Evolutionary conservation across 805 yeast genomes (phyloP), one percentile per base, ranked within the genome.

Genomic region (Lachancea meyersii): DNA sequence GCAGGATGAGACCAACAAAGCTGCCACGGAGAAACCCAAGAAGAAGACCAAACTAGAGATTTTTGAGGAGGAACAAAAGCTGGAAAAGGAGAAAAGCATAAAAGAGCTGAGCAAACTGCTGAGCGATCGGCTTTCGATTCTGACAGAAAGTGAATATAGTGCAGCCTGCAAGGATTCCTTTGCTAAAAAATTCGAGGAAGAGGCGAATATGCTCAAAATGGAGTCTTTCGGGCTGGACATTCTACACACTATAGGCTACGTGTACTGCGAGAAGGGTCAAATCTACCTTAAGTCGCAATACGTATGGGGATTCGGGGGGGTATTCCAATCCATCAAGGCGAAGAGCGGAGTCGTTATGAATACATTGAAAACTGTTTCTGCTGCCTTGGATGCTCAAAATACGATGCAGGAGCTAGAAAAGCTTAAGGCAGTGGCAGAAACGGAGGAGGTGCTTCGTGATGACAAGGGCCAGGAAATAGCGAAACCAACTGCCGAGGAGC

Each of bases 141-240:
- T 76, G 53, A 74, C 80, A 1, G 85, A 81, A 54, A 77, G 88
- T n/a, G 73, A 71, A 23, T 74, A 75, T 52, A 80, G 77, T 40
- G 69, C 67, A 0, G 86, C 79, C 24, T 80, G 88, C 31, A 70
- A 82, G 40, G 60, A 63, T 5, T 72, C 82, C 0, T 91, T 87
- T 61, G 66, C 72, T 46, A 71, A 70, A 43, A 82, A 84, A 59
- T 73, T 85, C 51, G 72, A 71, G 48, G 79, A 81, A 54, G 97
- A 93, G 62, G 95, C 95, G 13, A 93, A 89, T 57, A 69, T 79
- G 22, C 69, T 85, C 49, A 84, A 83, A 53, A 76, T 82, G 78
- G 93, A 85, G 61, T 82, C 91, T 18, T 85, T 85, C 63, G 94
- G 94, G n/a, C 63, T 83, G 24, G 88, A 85, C 55, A 82, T 85